Evolutionary conservation across 2,329 filamentous ascomycete genomes (phyloP).

Genomic region (Aspergillus versicolor): DNA sequence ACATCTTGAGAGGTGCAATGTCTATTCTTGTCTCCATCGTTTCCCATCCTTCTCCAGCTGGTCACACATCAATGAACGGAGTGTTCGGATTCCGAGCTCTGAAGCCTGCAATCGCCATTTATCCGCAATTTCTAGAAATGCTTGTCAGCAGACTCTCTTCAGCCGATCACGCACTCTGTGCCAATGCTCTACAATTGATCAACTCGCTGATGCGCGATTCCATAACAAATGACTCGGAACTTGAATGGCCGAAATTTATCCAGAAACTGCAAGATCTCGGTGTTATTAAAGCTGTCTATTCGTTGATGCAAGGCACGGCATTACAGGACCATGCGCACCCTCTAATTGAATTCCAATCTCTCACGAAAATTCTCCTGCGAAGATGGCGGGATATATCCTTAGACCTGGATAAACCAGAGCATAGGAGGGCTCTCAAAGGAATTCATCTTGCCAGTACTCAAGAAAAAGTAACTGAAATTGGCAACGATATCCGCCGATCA

Average conservation of each 20-base stretch:
- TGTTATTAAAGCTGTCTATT: conserved; percentile 86
- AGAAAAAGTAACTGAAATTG: conserved; percentile 31
- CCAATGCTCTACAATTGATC: conserved; percentile 90
- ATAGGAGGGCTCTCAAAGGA: conserved; percentile 80
- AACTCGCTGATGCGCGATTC: conserved; percentile 94
- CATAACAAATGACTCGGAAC: conserved; percentile 70
- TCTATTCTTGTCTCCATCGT: conserved; percentile 93
- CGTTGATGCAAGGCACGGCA: conserved; percentile 90
- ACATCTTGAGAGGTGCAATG: conserved; percentile 95
- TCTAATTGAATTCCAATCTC: conserved; percentile 84
- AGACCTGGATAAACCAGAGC: conserved; percentile 82
- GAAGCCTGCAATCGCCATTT: conserved; percentile 85
- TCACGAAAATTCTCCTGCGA: conserved; percentile 82
- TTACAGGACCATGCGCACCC: conserved; percentile 88
- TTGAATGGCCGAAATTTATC: conserved; percentile 95
- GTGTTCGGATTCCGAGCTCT: conserved; percentile 86
- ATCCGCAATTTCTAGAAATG: conserved; percentile 92
- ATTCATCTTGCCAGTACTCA: conserved; percentile 75
- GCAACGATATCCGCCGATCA: conserved; percentile 54
- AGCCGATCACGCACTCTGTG: conserved; percentile 91
- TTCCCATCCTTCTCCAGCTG: conserved; percentile 70
- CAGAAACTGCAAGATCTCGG: conserved; percentile 90
- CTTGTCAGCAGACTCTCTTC: conserved; percentile 89
- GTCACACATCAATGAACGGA: conserved; percentile 54
- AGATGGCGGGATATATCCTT: conserved; percentile 87